Conservation (phyloP, 768 basidiomycete genomes). For the Trametes gibbosa region DNA sequence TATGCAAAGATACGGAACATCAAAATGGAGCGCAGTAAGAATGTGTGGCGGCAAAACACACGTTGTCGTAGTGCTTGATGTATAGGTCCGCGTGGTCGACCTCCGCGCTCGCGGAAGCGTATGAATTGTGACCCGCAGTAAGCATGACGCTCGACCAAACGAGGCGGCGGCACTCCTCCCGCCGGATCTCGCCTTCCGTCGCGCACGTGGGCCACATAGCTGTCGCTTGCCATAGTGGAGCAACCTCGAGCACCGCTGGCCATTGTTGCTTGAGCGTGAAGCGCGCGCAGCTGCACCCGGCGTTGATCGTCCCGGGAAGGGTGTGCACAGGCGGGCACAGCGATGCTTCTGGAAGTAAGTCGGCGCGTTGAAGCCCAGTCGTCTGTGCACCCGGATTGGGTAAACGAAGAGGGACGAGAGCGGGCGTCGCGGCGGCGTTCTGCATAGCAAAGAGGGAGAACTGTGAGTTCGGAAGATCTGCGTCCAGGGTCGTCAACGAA, state of each 20-base stretch:
- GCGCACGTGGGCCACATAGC: constrained; percentile 56
- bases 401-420: no score
- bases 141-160: constrained; percentile 71
- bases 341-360: not conserved
- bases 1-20: not conserved
- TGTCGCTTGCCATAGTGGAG: constrained; percentile 60
- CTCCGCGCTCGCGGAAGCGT: constrained; percentile 42
- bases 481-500: constrained; percentile 53
- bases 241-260: constrained; percentile 46
- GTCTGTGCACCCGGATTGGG: no score
- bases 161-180: constrained; percentile 67
- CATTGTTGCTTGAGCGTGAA: constrained; percentile 52
- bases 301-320: not conserved
- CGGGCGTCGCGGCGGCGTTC: not conserved
- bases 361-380: not conserved
- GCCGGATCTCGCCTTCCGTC: constrained; percentile 53
- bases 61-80: constrained; percentile 62
- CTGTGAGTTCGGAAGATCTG: constrained; percentile 41
- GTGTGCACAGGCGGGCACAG: not conserved
- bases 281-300: constrained; percentile 28
- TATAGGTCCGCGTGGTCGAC: constrained; percentile 40
- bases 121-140: constrained; percentile 59
- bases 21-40: not conserved
- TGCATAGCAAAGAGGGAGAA: constrained; percentile 7
- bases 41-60: constrained; percentile 35